Base-by-base conservation (phyloP, 2,329 filamentous ascomycete species). In the Aspergillus latus region DNA sequence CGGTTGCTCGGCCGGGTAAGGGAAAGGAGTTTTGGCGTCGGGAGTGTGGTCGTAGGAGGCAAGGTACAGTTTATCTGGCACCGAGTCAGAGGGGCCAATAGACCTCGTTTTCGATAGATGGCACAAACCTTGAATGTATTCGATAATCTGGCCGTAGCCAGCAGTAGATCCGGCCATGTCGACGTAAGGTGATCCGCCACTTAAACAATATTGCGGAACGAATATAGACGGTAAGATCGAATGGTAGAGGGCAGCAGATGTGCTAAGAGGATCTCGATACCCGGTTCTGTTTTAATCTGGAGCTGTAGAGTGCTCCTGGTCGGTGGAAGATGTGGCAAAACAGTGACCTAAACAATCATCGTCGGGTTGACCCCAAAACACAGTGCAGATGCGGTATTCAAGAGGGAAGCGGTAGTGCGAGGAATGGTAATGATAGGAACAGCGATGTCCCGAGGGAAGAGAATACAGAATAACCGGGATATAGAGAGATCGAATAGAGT, bases 1-100 rank as follows among this genome's bases (percentile, higher is more conserved):
- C 60, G 82, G 69, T 66, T 76, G 65, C 70, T 82, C 71, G 65
- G 76, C 58, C 73, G 88, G 86, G 74, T 92, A 96, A 47, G 93
- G 93, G 72, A 97, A 97, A 39, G 88, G 83, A 34, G 93, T 96
- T 62, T 89, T 85, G 64, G 86, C 84, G 64, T 88, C 88, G 37
- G 94, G 94, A 47, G 89, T 80, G 63, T 90, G 87, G 52, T 89
- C 85, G 75, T 97, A 99, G 39, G 93, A 92, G 64, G 91, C 94
- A 64, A 99, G 87, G 73, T 97, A 99, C 49, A 99, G 83, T 56
- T 93, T 91, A 78, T 97, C 94, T 96, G 69, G 53, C 45, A 39
- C 15, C 30, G 30, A 15, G 28, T 58, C 43, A 60, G 54, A 21
- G 30, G 37, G 13, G 44, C 26, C 26, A 5, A 44, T 13, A 46